Conservation (phyloP, 2,329 filamentous ascomycete genomes). For the Aspergillus fumigatiaffinis region DNA sequence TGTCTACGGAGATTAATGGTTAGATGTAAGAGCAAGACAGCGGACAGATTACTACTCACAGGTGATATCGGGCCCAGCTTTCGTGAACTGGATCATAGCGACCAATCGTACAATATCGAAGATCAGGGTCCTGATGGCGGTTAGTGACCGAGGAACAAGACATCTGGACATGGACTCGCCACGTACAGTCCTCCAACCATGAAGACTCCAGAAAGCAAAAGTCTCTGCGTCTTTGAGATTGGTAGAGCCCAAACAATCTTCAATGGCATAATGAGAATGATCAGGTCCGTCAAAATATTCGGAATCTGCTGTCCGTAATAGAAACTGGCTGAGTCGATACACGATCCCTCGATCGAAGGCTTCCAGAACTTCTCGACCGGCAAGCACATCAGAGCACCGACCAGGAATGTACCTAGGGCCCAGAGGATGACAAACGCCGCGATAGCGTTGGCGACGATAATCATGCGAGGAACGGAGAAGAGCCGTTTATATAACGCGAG, state of each 20-base stretch:
- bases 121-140: constrained; percentile 17
- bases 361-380: constrained; percentile 27
- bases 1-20: constrained; percentile 12
- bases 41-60: constrained; percentile 16
- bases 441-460: constrained; percentile 17
- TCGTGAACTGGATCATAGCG: constrained; percentile 22
- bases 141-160: neutral
- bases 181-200: constrained; percentile 27
- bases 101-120: constrained; percentile 26
- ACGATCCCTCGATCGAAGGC: constrained; percentile 17
- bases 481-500: constrained; percentile 26
- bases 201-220: constrained; percentile 24
- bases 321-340: constrained; percentile 23
- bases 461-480: constrained; percentile 21
- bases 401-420: constrained; percentile 19
- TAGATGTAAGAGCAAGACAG: neutral
- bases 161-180: neutral
- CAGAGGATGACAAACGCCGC: constrained; percentile 20
- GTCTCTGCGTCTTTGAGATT: constrained; percentile 20
- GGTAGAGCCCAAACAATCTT: constrained; percentile 24
- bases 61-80: constrained; percentile 24
- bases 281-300: constrained; percentile 27
- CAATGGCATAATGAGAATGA: constrained; percentile 26
- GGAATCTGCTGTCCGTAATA: constrained; percentile 29
- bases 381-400: constrained; percentile 20